Base-by-base conservation (phyloP, 768 basidiomycete species). In the Ephemerocybe angulata region DNA sequence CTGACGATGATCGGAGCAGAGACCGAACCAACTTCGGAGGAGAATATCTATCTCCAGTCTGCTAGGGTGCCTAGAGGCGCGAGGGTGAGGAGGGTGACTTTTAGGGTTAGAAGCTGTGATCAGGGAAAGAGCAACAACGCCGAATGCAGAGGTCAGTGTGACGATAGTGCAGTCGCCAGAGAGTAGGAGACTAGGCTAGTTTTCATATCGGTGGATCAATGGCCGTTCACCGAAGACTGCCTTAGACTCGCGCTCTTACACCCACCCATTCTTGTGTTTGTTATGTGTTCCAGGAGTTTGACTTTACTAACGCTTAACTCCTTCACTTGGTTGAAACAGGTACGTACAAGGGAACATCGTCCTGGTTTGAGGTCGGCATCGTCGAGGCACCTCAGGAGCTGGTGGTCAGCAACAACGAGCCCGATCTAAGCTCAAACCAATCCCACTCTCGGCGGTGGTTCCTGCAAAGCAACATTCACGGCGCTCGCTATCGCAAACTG, bases 321-420 rank as follows among this genome's bases (percentile, higher is more conserved):
- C n/a, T 10, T 40, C 30, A 49, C 3, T 29, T n/a, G n/a, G n/a
- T n/a, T n/a, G n/a, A n/a, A n/a, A n/a, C n/a, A 67, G 65, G 65
- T 15, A 67, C 65, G 7, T 66, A 66, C 41, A 55, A 59, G 3
- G 54, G 52, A 27, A 63, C 62, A 0, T 62, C 50, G 29, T 63
- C 62, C 1, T 67, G 65, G 65, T 67, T 67, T 33, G 62, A 62
- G 37, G 63, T 64, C 12, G 50, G 50, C 4, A 63, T 66, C 33
- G 43, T 11, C 46, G 28, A 25, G 24, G 22, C 24, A 1, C 17
- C 33, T 8, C 33, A 8, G 33, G 33, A 24, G 13, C 8, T 25
- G 21, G 11, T 21, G 13, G 17, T 38, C 27, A 7, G 17, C 27
- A 24, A 37, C 28, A 2, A 25, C 6, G 28, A 48, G 7, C 27